These are phyloP conservation scores for Rhodotorula sp. DNA, from an alignment of 1,284 basidiomycete species.

Conservation along the genomic window DNA sequence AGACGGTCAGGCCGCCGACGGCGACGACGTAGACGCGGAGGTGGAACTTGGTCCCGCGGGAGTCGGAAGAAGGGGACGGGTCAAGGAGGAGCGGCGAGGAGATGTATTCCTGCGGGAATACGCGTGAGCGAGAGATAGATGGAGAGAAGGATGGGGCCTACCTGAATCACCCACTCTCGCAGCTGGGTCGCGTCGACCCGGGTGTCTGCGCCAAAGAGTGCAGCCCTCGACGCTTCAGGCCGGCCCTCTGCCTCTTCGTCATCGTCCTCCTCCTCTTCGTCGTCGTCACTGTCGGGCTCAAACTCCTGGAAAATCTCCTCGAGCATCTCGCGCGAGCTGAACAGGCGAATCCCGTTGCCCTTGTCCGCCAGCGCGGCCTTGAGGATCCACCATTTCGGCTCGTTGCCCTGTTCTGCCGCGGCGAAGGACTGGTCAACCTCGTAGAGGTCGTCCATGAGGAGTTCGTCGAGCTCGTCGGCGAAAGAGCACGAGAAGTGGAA, in stretches of 20 bases:
- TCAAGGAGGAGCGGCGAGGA: slow-evolving; percentile 73
- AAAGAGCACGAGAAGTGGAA: slow-evolving; percentile 88
- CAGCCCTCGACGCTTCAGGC: slow-evolving; percentile 2
- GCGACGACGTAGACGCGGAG: slow-evolving; percentile 90
- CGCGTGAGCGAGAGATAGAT: not conserved
- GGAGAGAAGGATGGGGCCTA: slow-evolving; percentile 46
- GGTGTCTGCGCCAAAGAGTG: slow-evolving; percentile 56
- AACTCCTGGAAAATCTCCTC: slow-evolving; percentile 81
- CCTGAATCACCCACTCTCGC: slow-evolving; percentile 96
- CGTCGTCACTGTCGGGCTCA: slow-evolving; percentile 62
- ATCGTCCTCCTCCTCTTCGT: slow-evolving; percentile 45
- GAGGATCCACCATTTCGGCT: slow-evolving; percentile 77
- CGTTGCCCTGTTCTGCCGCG: slow-evolving; percentile 49
- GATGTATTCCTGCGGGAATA: slow-evolving; percentile 71
- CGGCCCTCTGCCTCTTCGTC: slow-evolving; percentile 51
- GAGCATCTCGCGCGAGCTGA: slow-evolving; percentile 74
- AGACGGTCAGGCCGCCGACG: slow-evolving; percentile 54
- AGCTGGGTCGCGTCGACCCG: slow-evolving; percentile 67
- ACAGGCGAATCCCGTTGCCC: slow-evolving; percentile 91
- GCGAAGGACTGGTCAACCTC: slow-evolving; percentile 72
- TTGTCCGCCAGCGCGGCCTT: slow-evolving; percentile 98
- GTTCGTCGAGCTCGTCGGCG: slow-evolving; percentile 92
- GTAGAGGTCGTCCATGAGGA: slow-evolving; percentile 90
- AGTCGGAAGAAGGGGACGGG: slow-evolving; percentile 57
- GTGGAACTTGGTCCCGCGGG: slow-evolving; percentile 71